A percentile compares a stretch with the other conserved stretches of the same genome.
Evolutionary conservation across 2,329 filamentous ascomycete genomes (phyloP).

Genomic region (Nemania sp.): DNA sequence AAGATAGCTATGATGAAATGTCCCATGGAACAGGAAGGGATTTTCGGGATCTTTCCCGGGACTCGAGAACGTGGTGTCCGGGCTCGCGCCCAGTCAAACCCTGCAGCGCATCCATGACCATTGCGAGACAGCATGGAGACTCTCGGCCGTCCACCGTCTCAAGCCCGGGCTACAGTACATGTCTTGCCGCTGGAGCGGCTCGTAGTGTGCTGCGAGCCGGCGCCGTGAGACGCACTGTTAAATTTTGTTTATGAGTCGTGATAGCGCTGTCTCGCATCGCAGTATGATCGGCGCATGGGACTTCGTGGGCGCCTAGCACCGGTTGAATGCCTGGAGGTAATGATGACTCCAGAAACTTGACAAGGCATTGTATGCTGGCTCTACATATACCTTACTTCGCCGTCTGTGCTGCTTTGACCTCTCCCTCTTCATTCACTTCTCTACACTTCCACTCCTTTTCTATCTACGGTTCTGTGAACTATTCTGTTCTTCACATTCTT

Average conservation of each 20-base stretch:
- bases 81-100: constrained; percentile 8
- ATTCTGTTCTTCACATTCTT: constrained; percentile 40
- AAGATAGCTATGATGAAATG: background rate
- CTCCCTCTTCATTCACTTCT: constrained; percentile 29
- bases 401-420: constrained; percentile 20
- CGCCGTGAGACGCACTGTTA: constrained; percentile 25
- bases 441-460: constrained; percentile 27
- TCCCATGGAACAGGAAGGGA: background rate
- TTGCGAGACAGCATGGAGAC: constrained; percentile 14
- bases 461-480: constrained; percentile 45
- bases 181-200: constrained; percentile 2
- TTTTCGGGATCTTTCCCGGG: constrained; percentile 12
- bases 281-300: constrained; percentile 36
- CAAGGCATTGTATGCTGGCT: constrained; percentile 2
- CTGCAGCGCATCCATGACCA: constrained; percentile 22
- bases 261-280: constrained; percentile 15
- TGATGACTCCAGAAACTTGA: constrained; percentile 15
- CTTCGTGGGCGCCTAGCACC: constrained; percentile 26
- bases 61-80: background rate
- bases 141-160: background rate
- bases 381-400: constrained; percentile 30
- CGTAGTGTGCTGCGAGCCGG: background rate
- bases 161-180: background rate
- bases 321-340: constrained; percentile 10
- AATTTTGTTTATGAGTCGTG: constrained; percentile 12